Evolutionary conservation across 306 rosid genomes (phyloP).

Genomic region (Vigna radiata): DNA sequence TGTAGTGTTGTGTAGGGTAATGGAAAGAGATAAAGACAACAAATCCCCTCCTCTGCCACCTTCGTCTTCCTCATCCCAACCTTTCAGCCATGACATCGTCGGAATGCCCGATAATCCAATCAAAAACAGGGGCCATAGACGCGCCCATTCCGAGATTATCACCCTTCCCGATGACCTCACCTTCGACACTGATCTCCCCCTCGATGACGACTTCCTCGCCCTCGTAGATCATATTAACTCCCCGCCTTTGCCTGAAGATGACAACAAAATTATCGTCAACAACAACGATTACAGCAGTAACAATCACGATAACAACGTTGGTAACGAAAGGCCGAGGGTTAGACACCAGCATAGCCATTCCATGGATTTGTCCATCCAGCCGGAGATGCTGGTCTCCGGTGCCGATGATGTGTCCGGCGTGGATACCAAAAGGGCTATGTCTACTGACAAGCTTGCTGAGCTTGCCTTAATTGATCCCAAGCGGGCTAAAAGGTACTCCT

Average conservation of each 20-base stretch:
- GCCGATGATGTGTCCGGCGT: conserved; percentile 50
- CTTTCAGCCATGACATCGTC: conserved; percentile 71
- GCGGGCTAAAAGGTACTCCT: conserved; percentile 81
- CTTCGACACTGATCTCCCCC: conserved; percentile 72
- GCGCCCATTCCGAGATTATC: conserved; percentile 85
- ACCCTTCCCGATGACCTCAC: conserved; percentile 81
- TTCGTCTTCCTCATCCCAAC: not conserved
- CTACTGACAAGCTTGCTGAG: conserved; percentile 81
- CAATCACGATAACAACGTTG: conserved; percentile 21
- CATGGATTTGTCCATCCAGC: conserved; percentile 79
- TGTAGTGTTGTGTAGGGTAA: not conserved
- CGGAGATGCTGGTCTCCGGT: conserved; percentile 63
- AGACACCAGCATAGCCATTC: conserved; percentile 90
- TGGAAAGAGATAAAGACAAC: not conserved
- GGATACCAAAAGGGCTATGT: conserved; percentile 42
- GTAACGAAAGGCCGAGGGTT: conserved; percentile 45
- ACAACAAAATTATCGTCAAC: not conserved
- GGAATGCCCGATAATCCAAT: conserved; percentile 82
- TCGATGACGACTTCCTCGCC: conserved; percentile 74
- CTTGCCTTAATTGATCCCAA: conserved; percentile 86
- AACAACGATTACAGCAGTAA: conserved; percentile 10
- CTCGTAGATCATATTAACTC: conserved; percentile 81
- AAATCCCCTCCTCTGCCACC: not conserved
- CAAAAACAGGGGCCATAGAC: conserved; percentile 74
- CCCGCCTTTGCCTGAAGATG: not conserved